These are phyloP conservation scores for Macrolepiota dolichaula DNA, from an alignment of 768 basidiomycete genomes.

Conservation along the genomic window DNA sequence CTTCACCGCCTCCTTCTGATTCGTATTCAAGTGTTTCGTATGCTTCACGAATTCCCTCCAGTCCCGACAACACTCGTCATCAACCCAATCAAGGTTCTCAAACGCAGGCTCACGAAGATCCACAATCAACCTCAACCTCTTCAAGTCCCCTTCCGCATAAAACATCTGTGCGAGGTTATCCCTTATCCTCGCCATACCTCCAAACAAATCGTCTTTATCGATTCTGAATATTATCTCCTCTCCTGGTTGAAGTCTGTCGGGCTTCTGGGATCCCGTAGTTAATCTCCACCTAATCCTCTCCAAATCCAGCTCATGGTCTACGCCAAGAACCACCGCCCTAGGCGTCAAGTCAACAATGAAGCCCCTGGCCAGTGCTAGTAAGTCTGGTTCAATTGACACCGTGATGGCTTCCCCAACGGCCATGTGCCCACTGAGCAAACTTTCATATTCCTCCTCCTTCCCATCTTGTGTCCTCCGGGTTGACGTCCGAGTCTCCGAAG, in stretches of 20 bases:
- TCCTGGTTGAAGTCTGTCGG: not conserved
- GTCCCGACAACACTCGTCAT: slow-evolving; percentile 9
- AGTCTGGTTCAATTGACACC: slow-evolving; percentile 80
- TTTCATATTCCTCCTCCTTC: slow-evolving; percentile 18
- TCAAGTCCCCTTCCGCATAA: slow-evolving; percentile 70
- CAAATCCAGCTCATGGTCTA: slow-evolving; percentile 69
- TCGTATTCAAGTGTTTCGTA: slow-evolving; percentile 54
- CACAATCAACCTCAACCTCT: slow-evolving; percentile 73
- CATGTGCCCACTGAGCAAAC: slow-evolving; percentile 76
- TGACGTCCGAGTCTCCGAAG: slow-evolving; percentile 9
- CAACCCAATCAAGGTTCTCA: slow-evolving; percentile 19
- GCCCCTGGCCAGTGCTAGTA: slow-evolving; percentile 83
- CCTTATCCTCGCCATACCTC: slow-evolving; percentile 84
- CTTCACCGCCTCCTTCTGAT: slow-evolving; percentile 68
- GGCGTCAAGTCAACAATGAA: slow-evolving; percentile 75
- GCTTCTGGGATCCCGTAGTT: not conserved
- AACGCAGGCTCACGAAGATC: slow-evolving; percentile 75
- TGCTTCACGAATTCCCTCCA: slow-evolving; percentile 18
- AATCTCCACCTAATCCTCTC: slow-evolving; percentile 16
- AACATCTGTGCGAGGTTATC: slow-evolving; percentile 90
- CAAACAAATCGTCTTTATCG: slow-evolving; percentile 89
- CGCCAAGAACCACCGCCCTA: slow-evolving; percentile 64
- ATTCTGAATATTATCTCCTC: slow-evolving; percentile 65
- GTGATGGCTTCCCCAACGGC: slow-evolving; percentile 78
- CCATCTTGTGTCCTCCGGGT: not conserved